Conservation (phyloP, 192 early-diverging fungal species). For the Allomyces macrogynus region DNA sequence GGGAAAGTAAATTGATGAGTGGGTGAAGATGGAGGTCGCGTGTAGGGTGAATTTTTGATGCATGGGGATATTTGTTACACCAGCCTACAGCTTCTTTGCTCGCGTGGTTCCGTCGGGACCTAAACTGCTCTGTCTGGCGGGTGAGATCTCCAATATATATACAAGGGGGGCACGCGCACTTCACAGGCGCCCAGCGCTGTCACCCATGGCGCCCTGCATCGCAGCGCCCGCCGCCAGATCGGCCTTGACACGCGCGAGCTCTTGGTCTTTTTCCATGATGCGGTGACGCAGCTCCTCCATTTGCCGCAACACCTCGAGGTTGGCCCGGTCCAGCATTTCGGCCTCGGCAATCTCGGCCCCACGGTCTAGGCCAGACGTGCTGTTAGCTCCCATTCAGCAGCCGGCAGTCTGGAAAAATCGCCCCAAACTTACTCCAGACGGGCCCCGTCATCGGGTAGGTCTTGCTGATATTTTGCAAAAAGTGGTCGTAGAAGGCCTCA, state of each 20-base stretch:
- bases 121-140: too few species aligned
- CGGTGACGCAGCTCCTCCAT: slow-evolving; percentile 35
- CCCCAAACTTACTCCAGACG: slow-evolving; percentile 26
- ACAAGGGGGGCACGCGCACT: too few species aligned
- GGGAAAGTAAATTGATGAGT: too few species aligned
- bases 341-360: not conserved
- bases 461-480: slow-evolving; percentile 25
- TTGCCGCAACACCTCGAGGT: slow-evolving; percentile 45
- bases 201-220: too few species aligned
- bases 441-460: slow-evolving; percentile 20
- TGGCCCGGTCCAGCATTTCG: slow-evolving; percentile 29
- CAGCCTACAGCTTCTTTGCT: too few species aligned
- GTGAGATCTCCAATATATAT: too few species aligned
- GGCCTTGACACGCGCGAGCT: not conserved
- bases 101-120: too few species aligned
- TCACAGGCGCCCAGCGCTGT: too few species aligned
- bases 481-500: slow-evolving; percentile 42
- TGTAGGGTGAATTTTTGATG: too few species aligned
- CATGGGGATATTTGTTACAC: too few species aligned
- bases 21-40: too few species aligned
- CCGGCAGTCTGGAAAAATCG: not conserved
- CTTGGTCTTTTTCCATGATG: slow-evolving; percentile 32
- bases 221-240: too few species aligned
- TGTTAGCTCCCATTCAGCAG: slow-evolving; percentile 1
- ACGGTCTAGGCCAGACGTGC: slow-evolving; percentile 1